A percentile compares a stretch with the other conserved stretches of the same genome.
Evolutionary conservation across 2,329 filamentous ascomycete genomes (phyloP).

Genomic region (Lachnellula suecica): DNA sequence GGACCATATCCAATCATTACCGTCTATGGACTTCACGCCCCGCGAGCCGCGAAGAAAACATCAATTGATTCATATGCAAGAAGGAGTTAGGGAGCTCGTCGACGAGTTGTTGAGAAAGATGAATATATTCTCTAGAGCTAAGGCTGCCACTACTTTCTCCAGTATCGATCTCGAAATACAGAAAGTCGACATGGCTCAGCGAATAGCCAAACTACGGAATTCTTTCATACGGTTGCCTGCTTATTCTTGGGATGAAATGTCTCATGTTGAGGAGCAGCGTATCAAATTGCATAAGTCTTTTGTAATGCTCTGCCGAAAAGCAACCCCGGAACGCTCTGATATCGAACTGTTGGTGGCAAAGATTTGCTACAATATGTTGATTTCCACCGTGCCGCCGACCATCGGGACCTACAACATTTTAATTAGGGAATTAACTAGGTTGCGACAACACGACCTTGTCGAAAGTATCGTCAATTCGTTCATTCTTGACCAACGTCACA

Average conservation of each 20-base stretch:
- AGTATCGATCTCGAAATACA: constrained; percentile 2
- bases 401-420: constrained; percentile 71
- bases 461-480: constrained; percentile 54
- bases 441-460: constrained; percentile 49
- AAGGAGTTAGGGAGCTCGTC: constrained; percentile 24
- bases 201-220: constrained; percentile 17
- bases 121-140: constrained; percentile 7
- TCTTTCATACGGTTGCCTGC: constrained; percentile 18
- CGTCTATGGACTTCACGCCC: constrained; percentile 3
- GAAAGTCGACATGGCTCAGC: constrained; percentile 16
- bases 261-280: constrained; percentile 17
- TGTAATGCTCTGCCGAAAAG: constrained; percentile 16
- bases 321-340: constrained; percentile 8
- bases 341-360: constrained; percentile 33
- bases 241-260: constrained; percentile 16
- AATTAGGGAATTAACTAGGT: constrained; percentile 61
- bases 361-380: constrained; percentile 64
- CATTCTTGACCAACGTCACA: constrained; percentile 37
- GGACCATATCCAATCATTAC: constrained; percentile 4
- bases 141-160: not conserved
- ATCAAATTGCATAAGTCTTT: constrained; percentile 24
- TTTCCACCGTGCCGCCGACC: constrained; percentile 59
- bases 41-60: constrained; percentile 24
- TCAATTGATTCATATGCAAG: constrained; percentile 21
- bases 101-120: constrained; percentile 18